These are phyloP conservation scores for Dactylellina haptotyla DNA, from an alignment of 2,329 filamentous ascomycete genomes.

Conservation along the genomic window DNA sequence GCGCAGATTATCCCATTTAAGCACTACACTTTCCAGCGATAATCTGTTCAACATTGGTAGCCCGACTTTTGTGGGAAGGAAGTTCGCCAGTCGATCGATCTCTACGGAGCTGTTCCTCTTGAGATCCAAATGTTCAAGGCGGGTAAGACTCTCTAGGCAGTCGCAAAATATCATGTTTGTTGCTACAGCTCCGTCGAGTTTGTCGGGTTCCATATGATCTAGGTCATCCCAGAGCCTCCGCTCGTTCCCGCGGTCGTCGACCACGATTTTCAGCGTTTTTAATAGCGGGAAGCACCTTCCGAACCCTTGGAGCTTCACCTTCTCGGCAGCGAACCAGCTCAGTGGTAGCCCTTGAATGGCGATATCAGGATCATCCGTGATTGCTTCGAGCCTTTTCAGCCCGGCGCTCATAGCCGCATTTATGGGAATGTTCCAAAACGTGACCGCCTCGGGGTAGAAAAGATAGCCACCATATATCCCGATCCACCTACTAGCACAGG, in stretches of 20 bases:
- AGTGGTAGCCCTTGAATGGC: background rate
- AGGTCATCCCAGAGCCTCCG: background rate
- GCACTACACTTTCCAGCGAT: background rate
- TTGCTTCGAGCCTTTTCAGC: background rate
- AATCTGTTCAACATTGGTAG: background rate
- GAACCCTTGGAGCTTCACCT: background rate
- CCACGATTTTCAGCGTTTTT: background rate
- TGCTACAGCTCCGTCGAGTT: background rate
- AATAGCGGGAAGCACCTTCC: background rate
- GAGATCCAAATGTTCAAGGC: background rate
- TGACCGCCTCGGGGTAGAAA: background rate
- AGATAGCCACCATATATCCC: background rate
- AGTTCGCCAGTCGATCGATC: background rate
- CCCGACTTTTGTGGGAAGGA: background rate
- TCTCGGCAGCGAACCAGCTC: background rate
- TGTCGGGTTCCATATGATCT: background rate
- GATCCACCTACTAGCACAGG: background rate
- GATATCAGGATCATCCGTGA: background rate
- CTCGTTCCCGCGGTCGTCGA: no score
- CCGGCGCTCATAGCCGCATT: background rate
- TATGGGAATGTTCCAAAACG: background rate
- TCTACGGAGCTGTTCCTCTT: background rate
- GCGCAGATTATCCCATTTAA: background rate
- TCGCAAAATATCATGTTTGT: background rate
- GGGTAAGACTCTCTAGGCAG: background rate